Percentiles rank a stretch among this genome's conserved stretches.
These are phyloP conservation scores for Kazachstania africana DNA, from an alignment of 805 yeast genomes.

Conservation along the genomic window DNA sequence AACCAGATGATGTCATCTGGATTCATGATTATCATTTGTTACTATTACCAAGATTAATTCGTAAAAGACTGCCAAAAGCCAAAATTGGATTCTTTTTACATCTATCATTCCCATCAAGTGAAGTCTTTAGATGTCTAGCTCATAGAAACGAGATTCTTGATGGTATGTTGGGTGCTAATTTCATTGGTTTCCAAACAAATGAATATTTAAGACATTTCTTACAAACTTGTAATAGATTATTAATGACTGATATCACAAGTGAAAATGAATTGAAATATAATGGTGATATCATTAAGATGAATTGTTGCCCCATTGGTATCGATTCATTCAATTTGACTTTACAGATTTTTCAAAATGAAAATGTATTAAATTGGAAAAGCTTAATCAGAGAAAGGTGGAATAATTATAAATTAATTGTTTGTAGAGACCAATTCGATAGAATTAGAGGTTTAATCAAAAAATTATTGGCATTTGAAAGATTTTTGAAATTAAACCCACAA, in stretches of 20 bases:
- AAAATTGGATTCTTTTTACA: slow-evolving; percentile 87
- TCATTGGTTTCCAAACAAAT: slow-evolving; percentile 78
- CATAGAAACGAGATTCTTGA: slow-evolving; percentile 63
- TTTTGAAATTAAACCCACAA: slow-evolving; percentile 60
- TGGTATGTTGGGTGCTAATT: slow-evolving; percentile 85
- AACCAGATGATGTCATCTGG: slow-evolving; percentile 75
- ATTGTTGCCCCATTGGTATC: slow-evolving; percentile 69
- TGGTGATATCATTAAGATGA: slow-evolving; percentile 43
- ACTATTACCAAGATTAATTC: slow-evolving; percentile 73
- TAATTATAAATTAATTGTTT: slow-evolving; percentile 56
- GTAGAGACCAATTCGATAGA: slow-evolving; percentile 79
- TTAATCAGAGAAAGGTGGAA: slow-evolving; percentile 73
- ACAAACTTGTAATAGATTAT: slow-evolving; percentile 76
- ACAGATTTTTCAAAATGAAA: slow-evolving; percentile 35
- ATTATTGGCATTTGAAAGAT: slow-evolving; percentile 72
- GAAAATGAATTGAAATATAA: slow-evolving; percentile 42
- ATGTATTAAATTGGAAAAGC: slow-evolving; percentile 52
- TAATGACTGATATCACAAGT: slow-evolving; percentile 66
- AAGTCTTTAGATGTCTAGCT: slow-evolving; percentile 88
- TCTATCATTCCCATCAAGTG: slow-evolving; percentile 89
- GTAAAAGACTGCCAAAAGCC: slow-evolving; percentile 66
- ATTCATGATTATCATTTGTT: slow-evolving; percentile 88
- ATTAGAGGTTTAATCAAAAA: slow-evolving; percentile 84
- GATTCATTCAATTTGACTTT: slow-evolving; percentile 48
- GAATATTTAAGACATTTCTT: slow-evolving; percentile 90